phyloP scores from a whole-genome alignment of 805 yeast species.

The Candida tibetensis region DNA sequence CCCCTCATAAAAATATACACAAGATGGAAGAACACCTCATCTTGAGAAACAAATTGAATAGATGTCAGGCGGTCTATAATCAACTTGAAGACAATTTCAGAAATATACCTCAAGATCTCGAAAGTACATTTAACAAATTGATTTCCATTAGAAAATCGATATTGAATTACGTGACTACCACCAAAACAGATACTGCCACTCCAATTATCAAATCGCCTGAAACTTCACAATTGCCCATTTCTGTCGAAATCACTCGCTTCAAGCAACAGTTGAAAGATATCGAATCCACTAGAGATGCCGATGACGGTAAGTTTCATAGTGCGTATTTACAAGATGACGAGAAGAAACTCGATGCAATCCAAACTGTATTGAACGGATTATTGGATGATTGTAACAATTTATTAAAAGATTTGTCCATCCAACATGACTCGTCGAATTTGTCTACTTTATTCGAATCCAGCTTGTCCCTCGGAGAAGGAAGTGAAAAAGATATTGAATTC shows the following conservation, averaged over 20 bases:
- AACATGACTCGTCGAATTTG: conserved; percentile 25
- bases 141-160: conserved; percentile 62
- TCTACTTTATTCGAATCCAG: conserved; percentile 21
- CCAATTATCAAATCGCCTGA: not conserved
- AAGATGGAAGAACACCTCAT: conserved; percentile 58
- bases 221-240: conserved; percentile 4
- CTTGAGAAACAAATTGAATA: conserved; percentile 61
- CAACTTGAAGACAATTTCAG: conserved; percentile 52
- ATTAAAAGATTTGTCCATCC: conserved; percentile 62
- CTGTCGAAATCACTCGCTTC: conserved; percentile 17
- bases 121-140: conserved; percentile 52
- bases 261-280: conserved; percentile 26
- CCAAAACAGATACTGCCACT: not conserved
- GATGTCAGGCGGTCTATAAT: conserved; percentile 57
- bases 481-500: conserved; percentile 41
- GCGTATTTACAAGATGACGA: conserved; percentile 14
- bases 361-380: conserved; percentile 63
- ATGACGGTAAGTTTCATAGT: conserved; percentile 49
- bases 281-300: conserved; percentile 44
- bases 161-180: conserved; percentile 34
- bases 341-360: conserved; percentile 24
- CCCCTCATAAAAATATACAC: conserved; percentile 19
- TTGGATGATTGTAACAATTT: conserved; percentile 81
- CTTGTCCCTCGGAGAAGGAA: conserved; percentile 21
- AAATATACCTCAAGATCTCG: conserved; percentile 39